Percentiles rank a stretch among this genome's conserved stretches.
phyloP scores from a whole-genome alignment of 495 filamentous ascomycete species.

The Halenospora varia region DNA sequence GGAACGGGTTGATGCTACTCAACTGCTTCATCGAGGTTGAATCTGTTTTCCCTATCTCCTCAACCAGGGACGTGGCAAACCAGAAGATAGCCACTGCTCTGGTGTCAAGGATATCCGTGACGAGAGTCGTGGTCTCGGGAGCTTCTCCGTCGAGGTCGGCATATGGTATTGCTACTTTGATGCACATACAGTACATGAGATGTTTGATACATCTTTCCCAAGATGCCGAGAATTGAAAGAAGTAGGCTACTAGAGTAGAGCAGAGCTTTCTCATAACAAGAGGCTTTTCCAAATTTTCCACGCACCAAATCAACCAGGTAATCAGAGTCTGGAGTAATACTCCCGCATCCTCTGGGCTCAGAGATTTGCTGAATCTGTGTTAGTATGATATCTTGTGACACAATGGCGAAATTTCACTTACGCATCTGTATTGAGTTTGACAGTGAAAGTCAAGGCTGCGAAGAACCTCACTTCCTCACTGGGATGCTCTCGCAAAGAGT shows the following conservation, averaged over 20 bases:
- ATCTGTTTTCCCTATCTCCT: conserved; percentile 69
- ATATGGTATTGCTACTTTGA: conserved; percentile 41
- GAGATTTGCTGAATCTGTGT: conserved; percentile 45
- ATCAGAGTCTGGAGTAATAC: conserved; percentile 68
- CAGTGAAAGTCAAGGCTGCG: conserved; percentile 87
- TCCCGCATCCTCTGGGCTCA: conserved; percentile 56
- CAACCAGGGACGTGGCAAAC: conserved; percentile 69
- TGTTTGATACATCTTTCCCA: conserved; percentile 71
- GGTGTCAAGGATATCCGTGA: conserved; percentile 46
- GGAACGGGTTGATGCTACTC: too few relatives aligned
- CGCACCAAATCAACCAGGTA: conserved; percentile 57
- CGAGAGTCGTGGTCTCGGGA: conserved; percentile 45
- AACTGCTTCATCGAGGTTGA: conserved; percentile 52
- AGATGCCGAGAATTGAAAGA: conserved; percentile 61
- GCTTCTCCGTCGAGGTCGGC: conserved; percentile 47
- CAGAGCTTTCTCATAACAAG: conserved; percentile 82
- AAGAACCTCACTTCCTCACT: conserved; percentile 81
- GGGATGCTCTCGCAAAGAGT: conserved; percentile 59
- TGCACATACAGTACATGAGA: conserved; percentile 57
- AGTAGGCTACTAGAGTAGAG: conserved; percentile 74
- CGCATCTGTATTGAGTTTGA: conserved; percentile 87
- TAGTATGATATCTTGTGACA: not conserved
- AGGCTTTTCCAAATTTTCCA: conserved; percentile 52
- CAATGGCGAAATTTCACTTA: conserved; percentile 30
- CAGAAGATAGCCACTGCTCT: conserved; percentile 61